These are phyloP conservation scores for Lanmaoa rubissima DNA, from an alignment of 768 basidiomycete genomes.

Conservation along the genomic window DNA sequence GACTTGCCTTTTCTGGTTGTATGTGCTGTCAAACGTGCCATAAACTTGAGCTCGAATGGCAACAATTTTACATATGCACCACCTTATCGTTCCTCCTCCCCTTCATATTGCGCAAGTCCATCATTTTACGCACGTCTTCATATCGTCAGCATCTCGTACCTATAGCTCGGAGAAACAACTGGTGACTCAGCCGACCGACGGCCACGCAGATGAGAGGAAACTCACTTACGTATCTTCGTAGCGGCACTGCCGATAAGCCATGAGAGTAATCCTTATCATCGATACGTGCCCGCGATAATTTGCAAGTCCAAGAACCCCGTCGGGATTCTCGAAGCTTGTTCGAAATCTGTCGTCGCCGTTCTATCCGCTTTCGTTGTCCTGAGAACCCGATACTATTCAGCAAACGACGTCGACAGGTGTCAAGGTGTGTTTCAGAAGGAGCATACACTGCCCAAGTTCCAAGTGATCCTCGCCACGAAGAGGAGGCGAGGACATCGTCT, in stretches of 20 bases:
- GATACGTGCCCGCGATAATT: neutral
- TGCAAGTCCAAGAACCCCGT: neutral
- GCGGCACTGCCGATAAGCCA: conserved; percentile 1
- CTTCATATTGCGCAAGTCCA: neutral
- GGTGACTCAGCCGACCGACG: neutral
- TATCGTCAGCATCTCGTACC: neutral
- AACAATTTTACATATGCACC: neutral
- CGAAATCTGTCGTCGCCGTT: neutral
- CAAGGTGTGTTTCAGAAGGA: conserved; percentile 8
- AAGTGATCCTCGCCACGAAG: no score
- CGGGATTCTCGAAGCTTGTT: conserved; percentile 1
- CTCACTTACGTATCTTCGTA: conserved; percentile 9
- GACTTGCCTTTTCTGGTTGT: conserved; percentile 16
- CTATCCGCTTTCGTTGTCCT: neutral
- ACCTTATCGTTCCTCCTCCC: neutral
- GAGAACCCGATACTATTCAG: neutral
- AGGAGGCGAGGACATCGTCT: neutral
- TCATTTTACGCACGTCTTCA: neutral
- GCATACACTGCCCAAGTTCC: neutral
- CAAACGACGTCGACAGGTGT: conserved; percentile 4
- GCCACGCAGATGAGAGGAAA: neutral
- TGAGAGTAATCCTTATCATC: conserved; percentile 16
- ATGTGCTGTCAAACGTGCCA: neutral
- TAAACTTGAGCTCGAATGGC: neutral
- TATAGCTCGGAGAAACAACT: neutral